Conservation (phyloP, 345 rosid species). For the Aurinia saxatilis region DNA sequence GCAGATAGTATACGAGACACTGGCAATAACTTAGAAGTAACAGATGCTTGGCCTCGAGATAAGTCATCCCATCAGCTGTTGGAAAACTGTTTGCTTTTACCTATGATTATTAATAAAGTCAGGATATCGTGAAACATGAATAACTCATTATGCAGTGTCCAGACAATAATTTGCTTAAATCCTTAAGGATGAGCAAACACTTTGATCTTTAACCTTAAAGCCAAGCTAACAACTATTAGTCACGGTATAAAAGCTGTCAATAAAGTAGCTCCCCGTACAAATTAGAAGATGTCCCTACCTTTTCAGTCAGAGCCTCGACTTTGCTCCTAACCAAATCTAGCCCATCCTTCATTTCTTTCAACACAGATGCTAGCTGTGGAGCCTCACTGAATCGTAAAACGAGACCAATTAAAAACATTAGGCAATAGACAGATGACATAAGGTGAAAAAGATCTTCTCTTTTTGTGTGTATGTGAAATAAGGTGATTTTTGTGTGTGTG, state of each 20-base stretch:
- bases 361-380: slow-evolving; percentile 44
- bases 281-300: slow-evolving; percentile 50
- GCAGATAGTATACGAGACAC: slow-evolving; percentile 67
- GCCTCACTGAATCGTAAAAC: slow-evolving; percentile 43
- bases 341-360: slow-evolving; percentile 77
- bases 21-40: slow-evolving; percentile 81
- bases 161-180: not conserved
- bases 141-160: not conserved
- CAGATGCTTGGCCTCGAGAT: slow-evolving; percentile 81
- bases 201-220: not conserved
- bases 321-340: slow-evolving; percentile 63
- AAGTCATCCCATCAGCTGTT: slow-evolving; percentile 81
- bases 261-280: too few species aligned
- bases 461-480: not conserved
- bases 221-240: not conserved
- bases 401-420: not conserved
- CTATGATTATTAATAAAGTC: slow-evolving; percentile 27
- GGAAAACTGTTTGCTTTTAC: slow-evolving; percentile 64
- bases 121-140: not conserved
- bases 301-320: slow-evolving; percentile 66
- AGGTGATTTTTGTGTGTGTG: not conserved
- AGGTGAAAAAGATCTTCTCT: not conserved
- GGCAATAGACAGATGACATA: too few species aligned
- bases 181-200: not conserved
- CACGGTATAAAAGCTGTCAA: not conserved